Base-by-base conservation (phyloP, 129 eudicot genomes). In the Flaveria robusta region DNA sequence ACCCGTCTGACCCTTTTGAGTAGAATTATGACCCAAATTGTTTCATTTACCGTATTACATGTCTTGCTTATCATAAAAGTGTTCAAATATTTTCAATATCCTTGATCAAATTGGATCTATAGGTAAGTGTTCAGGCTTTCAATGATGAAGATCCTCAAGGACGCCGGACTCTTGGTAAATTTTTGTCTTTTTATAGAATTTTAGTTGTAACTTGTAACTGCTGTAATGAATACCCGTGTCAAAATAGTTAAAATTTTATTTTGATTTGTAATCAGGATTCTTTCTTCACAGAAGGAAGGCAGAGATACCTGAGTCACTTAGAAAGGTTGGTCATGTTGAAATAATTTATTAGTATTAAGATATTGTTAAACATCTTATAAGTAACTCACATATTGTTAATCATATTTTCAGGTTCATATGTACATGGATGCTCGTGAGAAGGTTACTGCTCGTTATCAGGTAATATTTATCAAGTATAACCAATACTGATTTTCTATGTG, bases 141-240 rank as follows among this genome's bases (percentile, higher is more conserved):
- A 89, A 83, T 46, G 99, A 95, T 78, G 99, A 95, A 87, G 99
- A 95, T 78, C 97, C 97, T 82, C 99, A 95, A 85, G 97, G 99
- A 70, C 92, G 97, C 77, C 86, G 99, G 10, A 95, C 99, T 42
- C 99, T 95, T 70, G 99, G 99, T 95, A 95, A 59, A 9, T 22
- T 24, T 68, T 52, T 14, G 34, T 15, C 13, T n/a, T 14, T 9
- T 4, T 37, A 24, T n/a, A 24, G 3, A 39, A 34, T 77, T 31
- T 56, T 47, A n/a, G n/a, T n/a, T n/a, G n/a, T n/a, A n/a, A 54
- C 51, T 74, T 51, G 55, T 37, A 43, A 80, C 37, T 13, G 39
- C 47, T 46, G 27, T 78, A 45, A n/a, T 34, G 27, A 65, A 51
- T 79, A 50, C 12, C 34, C 37, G 15, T 74, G 43, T 54, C 46